Evolutionary conservation across 2,329 filamentous ascomycete species (phyloP), one percentile per base, ranked within the genome.

Genomic region (Lachnellula suecica): DNA sequence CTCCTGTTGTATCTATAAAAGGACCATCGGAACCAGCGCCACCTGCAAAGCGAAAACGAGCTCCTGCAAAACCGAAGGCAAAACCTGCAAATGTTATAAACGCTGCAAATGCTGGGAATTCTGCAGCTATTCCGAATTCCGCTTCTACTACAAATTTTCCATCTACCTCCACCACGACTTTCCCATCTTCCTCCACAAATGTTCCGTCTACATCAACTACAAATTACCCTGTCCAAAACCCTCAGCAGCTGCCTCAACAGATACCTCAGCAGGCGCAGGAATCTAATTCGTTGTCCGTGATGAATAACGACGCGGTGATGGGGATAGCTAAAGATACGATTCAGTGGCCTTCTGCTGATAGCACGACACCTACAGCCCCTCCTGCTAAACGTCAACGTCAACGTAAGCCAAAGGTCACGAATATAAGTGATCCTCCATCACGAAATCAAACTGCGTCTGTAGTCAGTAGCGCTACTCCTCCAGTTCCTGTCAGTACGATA

Each of bases 311-410:
- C 8, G 34, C 47, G 34, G 41, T 53, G 10, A 47, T 57, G 34
- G 53, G 49, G 10, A 49, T 59, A 10, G 38, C 53, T 13, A 64
- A 65, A 42, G 60, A 64, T 45, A 49, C 24, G 47, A 49, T 59
- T 27, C 65, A 67, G 51, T 67, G 66, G 59, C 53, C 56, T 41
- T 44, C 61, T 25, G 59, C 64, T 9, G 63, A 63, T 19, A 56
- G 52, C 25, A 51, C 53, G 37, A 58, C 60, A 13, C 52, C 60
- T 13, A 53, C 60, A 31, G 53, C 62, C 1, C 69, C 71, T 11
- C 59, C 67, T 37, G 53, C 70, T 2, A 75, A 75, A 52, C 65
- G 70, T 25, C 69, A 68, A 49, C 67, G 72, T 25, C 70, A 71
- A 49, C 64, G 71, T 11, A 74, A 72, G 50, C 63, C 62, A 17